Percentiles rank a stretch among this genome's conserved stretches.
Evolutionary conservation across 176 grass and related monocot species (phyloP).

Genomic region (Coix lacrymajobi): DNA sequence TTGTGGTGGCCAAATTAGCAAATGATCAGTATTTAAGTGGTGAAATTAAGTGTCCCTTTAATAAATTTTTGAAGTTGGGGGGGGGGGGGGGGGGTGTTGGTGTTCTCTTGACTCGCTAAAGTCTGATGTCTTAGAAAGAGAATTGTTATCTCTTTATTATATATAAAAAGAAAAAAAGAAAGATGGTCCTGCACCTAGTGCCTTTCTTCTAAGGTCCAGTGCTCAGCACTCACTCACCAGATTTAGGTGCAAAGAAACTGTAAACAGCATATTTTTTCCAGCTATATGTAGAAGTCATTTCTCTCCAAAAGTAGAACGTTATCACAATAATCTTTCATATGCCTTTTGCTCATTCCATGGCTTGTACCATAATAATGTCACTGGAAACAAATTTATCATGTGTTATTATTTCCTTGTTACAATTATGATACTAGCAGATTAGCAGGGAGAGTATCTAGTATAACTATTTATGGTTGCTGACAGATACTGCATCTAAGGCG

Average conservation of each 20-base stretch:
- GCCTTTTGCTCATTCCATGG: not conserved
- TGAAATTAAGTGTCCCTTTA: no score
- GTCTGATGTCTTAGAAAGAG: not conserved
- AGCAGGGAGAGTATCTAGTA: not conserved
- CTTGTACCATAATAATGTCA: not conserved
- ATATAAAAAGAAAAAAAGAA: not conserved
- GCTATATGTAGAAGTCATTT: not conserved
- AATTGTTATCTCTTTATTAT: not conserved
- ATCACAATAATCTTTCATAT: not conserved
- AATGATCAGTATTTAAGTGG: no score
- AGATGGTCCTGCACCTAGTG: not conserved
- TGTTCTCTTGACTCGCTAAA: not conserved
- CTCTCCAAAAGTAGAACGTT: not conserved
- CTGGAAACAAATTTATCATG: not conserved
- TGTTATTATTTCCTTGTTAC: not conserved
- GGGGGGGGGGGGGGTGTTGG: no score
- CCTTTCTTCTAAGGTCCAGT: not conserved
- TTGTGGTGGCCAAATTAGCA: no score
- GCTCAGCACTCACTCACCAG: not conserved
- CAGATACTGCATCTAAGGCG: constrained; percentile 71
- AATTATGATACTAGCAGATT: not conserved
- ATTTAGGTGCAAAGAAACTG: not conserved
- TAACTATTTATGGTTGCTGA: constrained; percentile 8
- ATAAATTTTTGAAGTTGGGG: no score
- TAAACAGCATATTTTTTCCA: not conserved